Percentiles rank a stretch among this genome's conserved stretches.
These are phyloP conservation scores for Lachancea mirantina DNA, from an alignment of 805 yeast genomes.

Conservation along the genomic window DNA sequence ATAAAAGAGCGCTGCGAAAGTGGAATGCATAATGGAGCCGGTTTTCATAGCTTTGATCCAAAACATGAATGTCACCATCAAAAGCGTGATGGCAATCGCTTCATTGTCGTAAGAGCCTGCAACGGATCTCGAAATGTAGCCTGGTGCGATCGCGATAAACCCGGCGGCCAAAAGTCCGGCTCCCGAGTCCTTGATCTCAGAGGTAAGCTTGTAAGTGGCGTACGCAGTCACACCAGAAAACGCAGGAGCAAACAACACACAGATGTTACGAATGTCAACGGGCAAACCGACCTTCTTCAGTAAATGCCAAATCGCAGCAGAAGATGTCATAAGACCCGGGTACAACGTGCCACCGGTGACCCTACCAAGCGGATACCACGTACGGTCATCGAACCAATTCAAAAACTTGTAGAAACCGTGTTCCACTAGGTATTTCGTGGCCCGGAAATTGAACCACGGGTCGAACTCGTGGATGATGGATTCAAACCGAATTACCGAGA, in stretches of 20 bases:
- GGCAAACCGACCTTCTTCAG: slow-evolving; percentile 66
- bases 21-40: slow-evolving; percentile 81
- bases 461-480: slow-evolving; percentile 96
- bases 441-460: slow-evolving; percentile 95
- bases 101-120: slow-evolving; percentile 99
- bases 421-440: slow-evolving; percentile 83
- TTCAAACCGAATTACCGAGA: slow-evolving; percentile 94
- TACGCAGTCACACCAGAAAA: slow-evolving; percentile 89
- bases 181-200: slow-evolving; percentile 80
- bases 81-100: slow-evolving; percentile 92
- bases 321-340: slow-evolving; percentile 97
- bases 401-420: slow-evolving; percentile 84
- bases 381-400: slow-evolving; percentile 97
- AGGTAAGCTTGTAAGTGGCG: slow-evolving; percentile 79
- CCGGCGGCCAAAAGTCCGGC: slow-evolving; percentile 91
- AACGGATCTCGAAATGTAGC: slow-evolving; percentile 95
- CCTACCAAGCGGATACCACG: slow-evolving; percentile 98
- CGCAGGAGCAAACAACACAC: slow-evolving; percentile 95
- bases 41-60: slow-evolving; percentile 93
- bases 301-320: slow-evolving; percentile 80
- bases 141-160: slow-evolving; percentile 97
- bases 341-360: slow-evolving; percentile 98
- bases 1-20: slow-evolving; percentile 79
- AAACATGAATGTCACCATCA: slow-evolving; percentile 90
- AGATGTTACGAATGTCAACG: slow-evolving; percentile 87